Conservation (phyloP, 2,329 filamentous ascomycete genomes). For the Penicillium sp. region DNA sequence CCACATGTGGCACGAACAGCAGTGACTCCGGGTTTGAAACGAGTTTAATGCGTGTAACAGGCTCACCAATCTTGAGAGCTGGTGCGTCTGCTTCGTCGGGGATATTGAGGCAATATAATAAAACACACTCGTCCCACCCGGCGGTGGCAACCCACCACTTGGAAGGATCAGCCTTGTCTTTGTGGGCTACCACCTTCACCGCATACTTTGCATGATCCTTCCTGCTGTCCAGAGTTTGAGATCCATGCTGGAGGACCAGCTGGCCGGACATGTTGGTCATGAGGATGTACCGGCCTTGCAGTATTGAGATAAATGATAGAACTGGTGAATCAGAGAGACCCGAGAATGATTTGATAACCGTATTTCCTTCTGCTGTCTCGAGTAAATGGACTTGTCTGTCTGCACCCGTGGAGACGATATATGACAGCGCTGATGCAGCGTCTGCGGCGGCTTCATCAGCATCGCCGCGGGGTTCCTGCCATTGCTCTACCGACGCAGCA, state of each 20-base stretch:
- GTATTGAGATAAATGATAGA: conserved; percentile 49
- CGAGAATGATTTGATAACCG: conserved; percentile 24
- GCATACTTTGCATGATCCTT: conserved; percentile 60
- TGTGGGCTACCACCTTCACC: conserved; percentile 49
- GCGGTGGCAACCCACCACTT: conserved; percentile 53
- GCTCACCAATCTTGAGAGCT: conserved; percentile 25
- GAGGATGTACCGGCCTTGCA: conserved; percentile 46
- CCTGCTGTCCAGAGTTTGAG: conserved; percentile 46
- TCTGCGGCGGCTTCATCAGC: conserved; percentile 10
- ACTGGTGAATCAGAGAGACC: conserved; percentile 46
- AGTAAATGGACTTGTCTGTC: conserved; percentile 51
- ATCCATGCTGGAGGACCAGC: conserved; percentile 48
- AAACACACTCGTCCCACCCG: conserved; percentile 59
- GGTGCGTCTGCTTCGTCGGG: conserved; percentile 3
- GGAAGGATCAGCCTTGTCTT: conserved; percentile 28
- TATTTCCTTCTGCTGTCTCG: conserved; percentile 20
- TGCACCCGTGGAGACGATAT: conserved; percentile 47
- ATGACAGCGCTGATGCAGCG: conserved; percentile 12
- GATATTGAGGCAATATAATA: conserved; percentile 46
- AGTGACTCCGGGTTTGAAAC: conserved; percentile 58
- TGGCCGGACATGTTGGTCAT: conserved; percentile 60
- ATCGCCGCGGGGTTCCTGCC: conserved; percentile 24
- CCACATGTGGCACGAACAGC: conserved; percentile 51
- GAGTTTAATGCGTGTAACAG: conserved; percentile 28
- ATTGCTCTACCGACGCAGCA: conserved; percentile 45